Evolutionary conservation across 1,284 basidiomycete genomes (phyloP).

Genomic region (Exobasidium rhododendri): DNA sequence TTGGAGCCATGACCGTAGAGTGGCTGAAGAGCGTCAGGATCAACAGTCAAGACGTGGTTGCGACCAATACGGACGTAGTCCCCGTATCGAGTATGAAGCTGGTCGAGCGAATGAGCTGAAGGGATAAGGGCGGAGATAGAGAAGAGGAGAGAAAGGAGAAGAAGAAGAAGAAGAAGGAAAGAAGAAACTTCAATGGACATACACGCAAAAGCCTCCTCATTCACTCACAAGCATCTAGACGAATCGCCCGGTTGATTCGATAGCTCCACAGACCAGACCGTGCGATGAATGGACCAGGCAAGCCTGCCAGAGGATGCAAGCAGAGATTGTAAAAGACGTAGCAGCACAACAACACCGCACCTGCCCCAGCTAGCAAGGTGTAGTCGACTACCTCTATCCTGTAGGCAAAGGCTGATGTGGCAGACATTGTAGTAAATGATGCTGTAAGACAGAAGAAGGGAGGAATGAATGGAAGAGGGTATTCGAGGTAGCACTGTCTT

Average conservation of each 20-base stretch:
- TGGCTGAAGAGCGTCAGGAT: neutral
- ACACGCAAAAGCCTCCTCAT: neutral
- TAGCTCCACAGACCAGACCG: neutral
- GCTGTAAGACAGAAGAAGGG: too few species aligned
- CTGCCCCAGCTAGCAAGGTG: too few species aligned
- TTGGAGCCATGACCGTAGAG: neutral
- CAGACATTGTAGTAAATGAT: too few species aligned
- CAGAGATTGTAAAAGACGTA: constrained; percentile 2
- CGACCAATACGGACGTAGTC: constrained; percentile 4
- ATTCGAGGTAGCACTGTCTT: too few species aligned
- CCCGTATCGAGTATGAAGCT: neutral
- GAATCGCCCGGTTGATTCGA: neutral
- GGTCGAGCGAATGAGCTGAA: neutral
- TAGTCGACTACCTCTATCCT: too few species aligned
- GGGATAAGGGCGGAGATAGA: too few species aligned
- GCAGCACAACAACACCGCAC: too few species aligned
- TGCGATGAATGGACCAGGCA: neutral
- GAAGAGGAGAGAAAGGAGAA: too few species aligned
- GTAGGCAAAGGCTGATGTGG: too few species aligned
- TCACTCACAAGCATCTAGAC: neutral
- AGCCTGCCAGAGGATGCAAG: neutral
- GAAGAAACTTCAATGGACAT: neutral
- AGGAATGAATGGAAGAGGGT: too few species aligned
- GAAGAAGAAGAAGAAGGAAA: too few species aligned
- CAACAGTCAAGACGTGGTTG: neutral